These are phyloP conservation scores for Maudiozyma barnettii DNA, from an alignment of 805 yeast genomes.

Conservation along the genomic window DNA sequence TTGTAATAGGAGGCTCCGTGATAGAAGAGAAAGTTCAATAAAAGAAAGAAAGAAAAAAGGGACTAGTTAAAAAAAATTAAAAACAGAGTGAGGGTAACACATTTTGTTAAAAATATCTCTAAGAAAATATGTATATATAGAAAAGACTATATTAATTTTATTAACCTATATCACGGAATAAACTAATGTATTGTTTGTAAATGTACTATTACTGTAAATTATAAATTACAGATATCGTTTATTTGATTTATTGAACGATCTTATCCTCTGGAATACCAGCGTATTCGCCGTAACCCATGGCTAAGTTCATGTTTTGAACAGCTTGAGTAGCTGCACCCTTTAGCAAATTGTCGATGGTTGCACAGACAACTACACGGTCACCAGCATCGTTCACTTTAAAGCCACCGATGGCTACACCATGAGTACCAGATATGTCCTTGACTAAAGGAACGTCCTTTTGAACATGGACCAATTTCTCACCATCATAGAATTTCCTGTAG, in stretches of 20 bases:
- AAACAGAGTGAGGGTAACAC: not conserved
- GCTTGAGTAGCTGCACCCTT: conserved; percentile 99
- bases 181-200: too few species aligned
- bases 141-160: too few species aligned
- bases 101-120: too few species aligned
- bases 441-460: conserved; percentile 92
- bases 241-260: conserved; percentile 25
- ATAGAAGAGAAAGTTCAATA: too few species aligned
- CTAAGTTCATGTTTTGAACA: conserved; percentile 88
- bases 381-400: conserved; percentile 85
- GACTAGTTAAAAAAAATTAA: not conserved
- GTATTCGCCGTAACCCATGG: conserved; percentile 83
- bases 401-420: conserved; percentile 92
- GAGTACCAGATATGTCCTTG: conserved; percentile 83
- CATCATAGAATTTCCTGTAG: conserved; percentile 80
- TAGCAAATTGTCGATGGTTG: conserved; percentile 88
- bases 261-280: conserved; percentile 83
- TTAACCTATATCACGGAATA: too few species aligned
- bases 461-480: conserved; percentile 75
- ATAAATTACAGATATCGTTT: not conserved
- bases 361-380: conserved; percentile 87
- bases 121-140: too few species aligned
- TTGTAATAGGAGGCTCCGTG: not conserved
- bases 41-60: too few species aligned
- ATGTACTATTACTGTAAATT: too few species aligned